These are phyloP conservation scores for Eucalyptus dawsonii DNA, from an alignment of 345 rosid species.

Conservation along the genomic window DNA sequence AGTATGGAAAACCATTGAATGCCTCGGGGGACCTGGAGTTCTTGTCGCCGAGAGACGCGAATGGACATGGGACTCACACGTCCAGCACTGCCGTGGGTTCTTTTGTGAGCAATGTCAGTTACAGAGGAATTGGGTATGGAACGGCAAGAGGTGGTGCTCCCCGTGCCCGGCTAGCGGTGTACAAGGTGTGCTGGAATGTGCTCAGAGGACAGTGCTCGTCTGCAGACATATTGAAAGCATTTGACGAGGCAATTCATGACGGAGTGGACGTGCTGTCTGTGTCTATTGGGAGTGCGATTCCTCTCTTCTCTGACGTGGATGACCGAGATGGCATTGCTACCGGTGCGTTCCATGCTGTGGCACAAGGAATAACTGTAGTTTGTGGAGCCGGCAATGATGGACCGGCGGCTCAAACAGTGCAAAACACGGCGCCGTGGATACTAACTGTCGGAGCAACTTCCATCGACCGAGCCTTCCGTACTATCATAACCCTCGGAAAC, in stretches of 20 bases:
- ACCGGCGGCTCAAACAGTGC: conserved; percentile 13
- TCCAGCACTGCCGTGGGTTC: conserved; percentile 46
- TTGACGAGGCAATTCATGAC: conserved; percentile 37
- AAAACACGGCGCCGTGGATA: conserved; percentile 46
- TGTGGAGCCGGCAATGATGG: conserved; percentile 41
- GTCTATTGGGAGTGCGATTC: conserved; percentile 11
- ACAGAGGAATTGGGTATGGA: conserved; percentile 29
- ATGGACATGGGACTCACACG: conserved; percentile 58
- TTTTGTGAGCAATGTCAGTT: conserved; percentile 16
- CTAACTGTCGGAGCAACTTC: conserved; percentile 46
- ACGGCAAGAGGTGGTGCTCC: conserved; percentile 39
- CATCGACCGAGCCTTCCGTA: conserved; percentile 29
- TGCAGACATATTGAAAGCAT: conserved; percentile 39
- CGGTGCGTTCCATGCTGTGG: conserved; percentile 43
- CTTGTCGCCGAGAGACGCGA: conserved; percentile 34
- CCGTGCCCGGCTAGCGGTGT: conserved; percentile 31
- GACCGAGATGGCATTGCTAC: conserved; percentile 25
- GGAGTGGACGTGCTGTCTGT: conserved; percentile 24
- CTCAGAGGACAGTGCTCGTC: conserved; percentile 13
- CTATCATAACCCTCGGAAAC: conserved; percentile 33
- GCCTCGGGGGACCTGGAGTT: conserved; percentile 14
- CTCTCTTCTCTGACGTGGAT: conserved; percentile 26
- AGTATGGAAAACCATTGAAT: conserved; percentile 18
- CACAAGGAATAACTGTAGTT: conserved; percentile 40
- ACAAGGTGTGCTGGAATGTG: conserved; percentile 42